phyloP scores from a whole-genome alignment of 2,329 filamentous ascomycete genomes.

The Neonectria punicea region DNA sequence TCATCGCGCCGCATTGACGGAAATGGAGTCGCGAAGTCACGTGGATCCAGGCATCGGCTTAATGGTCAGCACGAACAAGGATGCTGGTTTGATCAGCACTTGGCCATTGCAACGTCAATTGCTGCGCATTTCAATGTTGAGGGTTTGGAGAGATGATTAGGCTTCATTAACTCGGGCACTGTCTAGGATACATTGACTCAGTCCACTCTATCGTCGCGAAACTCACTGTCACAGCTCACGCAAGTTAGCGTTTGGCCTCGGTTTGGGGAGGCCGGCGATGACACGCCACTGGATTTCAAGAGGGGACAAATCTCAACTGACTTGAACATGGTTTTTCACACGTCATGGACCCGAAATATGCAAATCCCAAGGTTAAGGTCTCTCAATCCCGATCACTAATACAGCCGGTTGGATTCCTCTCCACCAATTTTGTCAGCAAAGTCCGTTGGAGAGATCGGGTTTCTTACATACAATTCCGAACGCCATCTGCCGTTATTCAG shows the following conservation, averaged over 20 bases:
- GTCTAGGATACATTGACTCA: not conserved
- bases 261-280: not conserved
- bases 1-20: conserved; percentile 31
- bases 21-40: conserved; percentile 29
- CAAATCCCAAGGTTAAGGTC: not conserved
- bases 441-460: not conserved
- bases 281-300: not conserved
- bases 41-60: conserved; percentile 24
- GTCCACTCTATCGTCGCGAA: not conserved
- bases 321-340: not conserved
- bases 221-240: not conserved
- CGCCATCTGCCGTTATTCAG: not conserved
- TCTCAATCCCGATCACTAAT: conserved; percentile 11
- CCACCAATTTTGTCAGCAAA: conserved; percentile 5
- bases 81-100: not conserved
- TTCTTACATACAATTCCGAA: conserved; percentile 1
- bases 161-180: not conserved
- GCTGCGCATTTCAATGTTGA: not conserved
- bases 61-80: not conserved
- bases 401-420: not conserved
- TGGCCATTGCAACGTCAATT: not conserved
- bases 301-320: too few species aligned
- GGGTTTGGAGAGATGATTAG: too few species aligned
- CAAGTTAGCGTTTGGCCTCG: not conserved
- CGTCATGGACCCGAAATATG: not conserved